Evolutionary conservation across 2,329 filamentous ascomycete genomes (phyloP), one percentile per base, ranked within the genome.

Genomic region (Monosporascus sp.): DNA sequence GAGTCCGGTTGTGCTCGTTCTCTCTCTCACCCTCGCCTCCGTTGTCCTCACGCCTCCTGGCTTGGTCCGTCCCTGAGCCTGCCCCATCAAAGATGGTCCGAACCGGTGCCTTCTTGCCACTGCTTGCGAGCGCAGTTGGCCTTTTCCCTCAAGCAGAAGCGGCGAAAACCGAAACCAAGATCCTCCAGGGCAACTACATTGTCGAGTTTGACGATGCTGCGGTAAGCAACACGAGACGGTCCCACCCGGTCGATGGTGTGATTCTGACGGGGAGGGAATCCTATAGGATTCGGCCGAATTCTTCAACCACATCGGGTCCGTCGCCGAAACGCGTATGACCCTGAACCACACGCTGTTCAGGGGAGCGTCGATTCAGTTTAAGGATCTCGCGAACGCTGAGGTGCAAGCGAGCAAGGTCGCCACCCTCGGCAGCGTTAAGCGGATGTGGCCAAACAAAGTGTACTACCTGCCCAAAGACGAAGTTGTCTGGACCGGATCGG

Each of bases 271-370:
- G 48, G n/a, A 37, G 43, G 28, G 51, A 50, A 44, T 17, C 52
- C 28, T 44, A 47, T 48, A 78, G 73, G 75, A 79, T 56, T 61
- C 69, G 7, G 62, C 68, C n/a, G 66, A 69, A 22, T 72, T 78
- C 58, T 68, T 71, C 53, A 62, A 60, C 51, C 66, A 67, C 40
- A 67, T 76, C 49, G 62, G 65, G 4, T 65, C 66, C n/a, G 68
- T 76, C 46, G 76, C 74, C 45, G 63, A 67, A 41, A 72, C 73
- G 48, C 76, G 76, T 51, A 74, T 78, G 72, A 73, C 74, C 52
- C 72, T 80, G 53, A 69, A 77, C 57, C 78, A 72, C 60, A 70
- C 74, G 57, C 68, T 82, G 18, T 82, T 82, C 72, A 78, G 76
- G 60, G 79, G 79, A 51, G 74, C 73, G 2, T 81, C 80, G 2